phyloP scores from a whole-genome alignment of 352 stramenopile species.

The Globisporangium polare region DNA sequence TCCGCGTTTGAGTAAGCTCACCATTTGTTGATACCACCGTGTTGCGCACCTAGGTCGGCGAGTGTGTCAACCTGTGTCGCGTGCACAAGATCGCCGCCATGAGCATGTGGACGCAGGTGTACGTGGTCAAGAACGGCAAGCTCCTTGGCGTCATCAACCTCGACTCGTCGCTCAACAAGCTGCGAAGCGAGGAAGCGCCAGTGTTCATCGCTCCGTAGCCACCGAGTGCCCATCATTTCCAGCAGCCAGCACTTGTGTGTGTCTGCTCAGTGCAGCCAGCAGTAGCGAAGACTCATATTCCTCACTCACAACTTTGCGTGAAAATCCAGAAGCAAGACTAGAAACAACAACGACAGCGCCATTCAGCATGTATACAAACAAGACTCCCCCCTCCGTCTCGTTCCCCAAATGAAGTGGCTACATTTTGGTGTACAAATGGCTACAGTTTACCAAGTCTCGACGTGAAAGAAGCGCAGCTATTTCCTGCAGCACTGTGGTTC shows the following conservation, averaged over 20 bases:
- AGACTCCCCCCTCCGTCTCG: no score
- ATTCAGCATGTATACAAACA: background rate
- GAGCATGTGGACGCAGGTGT: constrained; percentile 82
- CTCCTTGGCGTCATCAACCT: constrained; percentile 68
- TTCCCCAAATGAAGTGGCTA: no score
- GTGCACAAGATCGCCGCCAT: constrained; percentile 78
- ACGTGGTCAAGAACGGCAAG: constrained; percentile 69
- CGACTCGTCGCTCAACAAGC: constrained; percentile 50
- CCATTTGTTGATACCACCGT: background rate
- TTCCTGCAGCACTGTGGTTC: background rate
- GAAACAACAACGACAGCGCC: background rate
- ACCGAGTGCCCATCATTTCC: no score
- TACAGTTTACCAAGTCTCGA: background rate
- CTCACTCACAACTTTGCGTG: background rate
- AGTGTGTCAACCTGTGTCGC: constrained; percentile 62
- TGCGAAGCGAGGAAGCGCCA: constrained; percentile 42
- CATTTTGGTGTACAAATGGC: background rate
- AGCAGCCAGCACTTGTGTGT: no score
- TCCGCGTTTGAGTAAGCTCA: background rate
- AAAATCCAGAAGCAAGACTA: background rate
- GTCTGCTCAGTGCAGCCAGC: no score
- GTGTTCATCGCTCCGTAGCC: constrained; percentile 38
- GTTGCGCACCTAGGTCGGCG: constrained; percentile 34
- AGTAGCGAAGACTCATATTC: no score
- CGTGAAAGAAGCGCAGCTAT: background rate